Base-by-base conservation (phyloP, 345 rosid genomes). In the Lepidium didymum region DNA sequence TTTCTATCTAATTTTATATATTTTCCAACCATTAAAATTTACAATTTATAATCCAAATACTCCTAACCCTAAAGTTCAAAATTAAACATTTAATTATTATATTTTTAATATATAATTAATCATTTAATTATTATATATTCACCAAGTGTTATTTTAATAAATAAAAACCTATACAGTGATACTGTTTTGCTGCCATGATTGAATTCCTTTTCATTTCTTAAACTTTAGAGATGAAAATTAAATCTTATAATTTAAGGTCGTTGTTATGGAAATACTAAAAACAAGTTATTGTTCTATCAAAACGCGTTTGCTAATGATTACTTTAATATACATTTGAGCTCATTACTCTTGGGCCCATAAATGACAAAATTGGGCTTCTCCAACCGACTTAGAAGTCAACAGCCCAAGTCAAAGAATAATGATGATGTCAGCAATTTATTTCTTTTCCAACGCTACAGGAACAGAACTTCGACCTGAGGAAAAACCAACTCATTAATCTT, bases 401-500 rank as follows among this genome's bases (percentile, higher is more conserved):
- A 11, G 11, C 19, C 8, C 4, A 52, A 52, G 37, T 23, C 27
- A 23, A 5, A 29, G 4, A 4, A 18, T 25, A 43, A 55, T 43
- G 47, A 45, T 35, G 47, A 34, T 36, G 15, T 6, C 4, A 56
- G 4, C 21, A 43, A 7, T 52, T 18, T 2, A 34, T 42, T 61
- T 70, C 38, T 33, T 53, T 29, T 53, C 68, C 75, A 70, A 52
- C n/a, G 45, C 14, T 8, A 6, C 8, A 70, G 29, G 38, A 52
- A 70, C 67, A 45, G 36, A 58, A 41, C 57, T 27, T 68, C 57
- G 38, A 23, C 46, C 29, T 21, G 47, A 62, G 49, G 75, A 50
- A 71, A 70, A 44, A 71, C 40, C 56, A 71, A 63, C 42, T 71
- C 63, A 71, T 25, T 45, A 27, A 55, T 9, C 57, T 45, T 56